phyloP scores from a whole-genome alignment of 202 grass and related monocot species.

The Setaria italica region DNA sequence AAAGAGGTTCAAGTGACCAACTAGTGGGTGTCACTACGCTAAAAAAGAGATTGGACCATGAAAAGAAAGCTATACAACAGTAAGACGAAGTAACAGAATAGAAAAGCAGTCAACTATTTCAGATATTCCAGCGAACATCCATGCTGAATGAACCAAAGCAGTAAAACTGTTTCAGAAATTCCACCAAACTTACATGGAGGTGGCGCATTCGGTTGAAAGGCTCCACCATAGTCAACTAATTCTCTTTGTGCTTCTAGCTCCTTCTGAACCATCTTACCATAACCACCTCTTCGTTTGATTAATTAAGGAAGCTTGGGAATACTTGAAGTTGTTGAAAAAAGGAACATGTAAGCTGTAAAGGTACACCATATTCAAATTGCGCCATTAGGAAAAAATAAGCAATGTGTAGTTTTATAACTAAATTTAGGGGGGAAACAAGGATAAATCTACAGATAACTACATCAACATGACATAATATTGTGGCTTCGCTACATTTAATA shows the following conservation, averaged over 20 bases:
- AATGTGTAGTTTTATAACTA: not conserved
- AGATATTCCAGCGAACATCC: not conserved
- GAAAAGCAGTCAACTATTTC: not conserved
- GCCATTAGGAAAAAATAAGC: not conserved
- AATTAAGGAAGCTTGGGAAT: conserved; percentile 48
- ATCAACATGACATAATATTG: not conserved
- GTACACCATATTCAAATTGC: conserved; percentile 25
- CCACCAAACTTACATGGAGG: conserved; percentile 56
- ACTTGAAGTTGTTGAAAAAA: not conserved
- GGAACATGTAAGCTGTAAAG: conserved; percentile 2
- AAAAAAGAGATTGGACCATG: not conserved
- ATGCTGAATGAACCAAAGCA: not conserved
- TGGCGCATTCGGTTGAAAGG: conserved; percentile 58
- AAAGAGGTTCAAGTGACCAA: not conserved
- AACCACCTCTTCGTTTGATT: conserved; percentile 85
- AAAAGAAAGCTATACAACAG: conserved; percentile 22
- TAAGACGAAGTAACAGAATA: not conserved
- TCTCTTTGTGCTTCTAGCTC: conserved; percentile 96
- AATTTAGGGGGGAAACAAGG: not conserved
- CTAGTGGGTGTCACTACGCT: not conserved
- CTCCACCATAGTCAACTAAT: conserved; percentile 86
- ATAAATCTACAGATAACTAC: not conserved
- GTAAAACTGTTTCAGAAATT: not conserved
- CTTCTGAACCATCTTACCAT: conserved; percentile 96
- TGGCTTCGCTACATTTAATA: conserved; percentile 13